Conservation (phyloP, 2,329 filamentous ascomycete species). For the Uncinocarpus reesii region DNA sequence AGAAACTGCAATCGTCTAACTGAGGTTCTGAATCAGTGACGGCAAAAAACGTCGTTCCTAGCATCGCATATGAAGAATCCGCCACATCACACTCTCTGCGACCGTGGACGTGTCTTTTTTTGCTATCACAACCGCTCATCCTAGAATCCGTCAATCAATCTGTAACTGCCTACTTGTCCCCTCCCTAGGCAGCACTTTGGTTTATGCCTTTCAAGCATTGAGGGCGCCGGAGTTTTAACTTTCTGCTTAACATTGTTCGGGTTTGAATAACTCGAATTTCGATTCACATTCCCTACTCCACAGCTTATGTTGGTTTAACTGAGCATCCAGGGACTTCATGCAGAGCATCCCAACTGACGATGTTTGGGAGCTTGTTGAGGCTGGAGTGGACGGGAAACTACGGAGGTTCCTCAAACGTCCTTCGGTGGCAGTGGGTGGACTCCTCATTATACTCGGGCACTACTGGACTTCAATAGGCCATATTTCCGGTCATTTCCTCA, state of each 20-base stretch:
- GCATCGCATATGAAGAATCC: neutral
- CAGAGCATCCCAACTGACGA: neutral
- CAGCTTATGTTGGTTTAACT: neutral
- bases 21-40: neutral
- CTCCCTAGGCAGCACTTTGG: neutral
- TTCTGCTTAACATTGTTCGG: neutral
- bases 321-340: neutral
- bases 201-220: neutral
- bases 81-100: neutral
- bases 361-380: neutral
- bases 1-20: neutral
- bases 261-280: constrained; percentile 5
- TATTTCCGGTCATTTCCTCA: neutral
- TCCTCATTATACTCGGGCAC: neutral
- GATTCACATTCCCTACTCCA: neutral
- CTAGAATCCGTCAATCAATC: neutral
- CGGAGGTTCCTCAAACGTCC: neutral
- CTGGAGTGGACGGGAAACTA: neutral
- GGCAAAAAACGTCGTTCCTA: neutral
- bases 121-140: neutral
- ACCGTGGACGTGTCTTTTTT: neutral
- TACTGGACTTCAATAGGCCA: neutral
- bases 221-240: neutral
- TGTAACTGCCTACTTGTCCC: neutral
- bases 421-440: constrained; percentile 1